phyloP scores from a whole-genome alignment of 1,284 basidiomycete genomes.

The Rhodotorula sp. region DNA sequence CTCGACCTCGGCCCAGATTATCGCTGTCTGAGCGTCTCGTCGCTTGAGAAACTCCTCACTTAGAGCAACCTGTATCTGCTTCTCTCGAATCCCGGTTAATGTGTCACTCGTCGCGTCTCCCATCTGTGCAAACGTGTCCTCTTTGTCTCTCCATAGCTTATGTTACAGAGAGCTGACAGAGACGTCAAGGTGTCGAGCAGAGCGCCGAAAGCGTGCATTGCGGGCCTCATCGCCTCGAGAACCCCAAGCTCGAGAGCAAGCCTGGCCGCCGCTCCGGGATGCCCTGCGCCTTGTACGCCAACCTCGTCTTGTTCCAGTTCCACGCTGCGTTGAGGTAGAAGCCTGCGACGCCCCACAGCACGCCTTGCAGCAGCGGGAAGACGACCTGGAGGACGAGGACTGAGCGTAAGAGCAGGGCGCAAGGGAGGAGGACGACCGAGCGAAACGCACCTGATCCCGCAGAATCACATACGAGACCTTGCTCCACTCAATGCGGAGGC shows the following conservation, averaged over 20 bases:
- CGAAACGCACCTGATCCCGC: conserved; percentile 24
- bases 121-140: no score
- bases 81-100: no score
- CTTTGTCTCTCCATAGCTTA: no score
- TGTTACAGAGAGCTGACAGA: no score
- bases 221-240: background rate
- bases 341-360: conserved; percentile 9
- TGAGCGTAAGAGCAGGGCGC: no score
- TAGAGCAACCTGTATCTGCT: no score
- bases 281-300: background rate
- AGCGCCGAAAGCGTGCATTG: no score
- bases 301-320: conserved; percentile 8
- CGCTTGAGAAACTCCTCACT: no score
- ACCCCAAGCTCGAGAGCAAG: background rate
- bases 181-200: no score
- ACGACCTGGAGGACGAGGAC: conserved; percentile 10
- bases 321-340: conserved; percentile 2
- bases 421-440: background rate
- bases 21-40: background rate
- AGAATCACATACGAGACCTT: conserved; percentile 27
- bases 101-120: no score
- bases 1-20: background rate
- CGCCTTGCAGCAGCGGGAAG: conserved; percentile 25
- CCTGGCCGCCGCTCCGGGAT: background rate
- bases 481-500: conserved; percentile 26